These are phyloP conservation scores for Nakazawaea molendinolei DNA, from an alignment of 805 yeast species.

Conservation along the genomic window DNA sequence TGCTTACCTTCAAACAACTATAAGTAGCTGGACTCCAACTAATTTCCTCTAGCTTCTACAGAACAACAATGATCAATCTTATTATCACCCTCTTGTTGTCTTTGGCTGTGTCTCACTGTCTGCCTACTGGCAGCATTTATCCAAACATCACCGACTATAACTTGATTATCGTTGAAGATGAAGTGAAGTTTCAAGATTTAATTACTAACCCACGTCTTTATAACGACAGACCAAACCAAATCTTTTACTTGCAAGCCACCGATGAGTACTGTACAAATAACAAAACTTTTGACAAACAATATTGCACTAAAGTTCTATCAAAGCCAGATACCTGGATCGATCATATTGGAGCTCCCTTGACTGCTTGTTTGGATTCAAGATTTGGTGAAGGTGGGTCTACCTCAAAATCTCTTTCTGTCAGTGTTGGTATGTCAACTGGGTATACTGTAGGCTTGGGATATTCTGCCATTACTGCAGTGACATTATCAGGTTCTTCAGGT, in stretches of 20 bases:
- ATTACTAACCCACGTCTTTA: no score
- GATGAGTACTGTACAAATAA: conserved; percentile 4
- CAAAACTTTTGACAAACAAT: conserved; percentile 1
- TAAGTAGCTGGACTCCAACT: no score
- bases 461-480: conserved; percentile 1
- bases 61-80: no score
- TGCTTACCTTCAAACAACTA: no score
- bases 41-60: no score
- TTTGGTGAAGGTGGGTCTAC: conserved; percentile 12
- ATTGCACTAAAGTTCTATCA: conserved; percentile 2
- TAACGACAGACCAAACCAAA: no score
- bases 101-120: no score
- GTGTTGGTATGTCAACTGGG: conserved; percentile 1
- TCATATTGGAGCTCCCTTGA: conserved; percentile 7
- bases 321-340: background rate
- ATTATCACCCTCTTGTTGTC: no score
- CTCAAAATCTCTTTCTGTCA: conserved; percentile 4
- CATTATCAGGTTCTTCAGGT: conserved; percentile 2
- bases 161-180: no score
- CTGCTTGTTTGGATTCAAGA: conserved; percentile 9
- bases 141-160: no score
- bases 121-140: no score
- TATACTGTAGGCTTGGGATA: background rate
- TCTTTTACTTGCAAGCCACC: conserved; percentile 1
- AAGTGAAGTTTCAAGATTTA: no score